Base-by-base conservation (phyloP, 257 asterid genomes). In the Solanum piurae region DNA sequence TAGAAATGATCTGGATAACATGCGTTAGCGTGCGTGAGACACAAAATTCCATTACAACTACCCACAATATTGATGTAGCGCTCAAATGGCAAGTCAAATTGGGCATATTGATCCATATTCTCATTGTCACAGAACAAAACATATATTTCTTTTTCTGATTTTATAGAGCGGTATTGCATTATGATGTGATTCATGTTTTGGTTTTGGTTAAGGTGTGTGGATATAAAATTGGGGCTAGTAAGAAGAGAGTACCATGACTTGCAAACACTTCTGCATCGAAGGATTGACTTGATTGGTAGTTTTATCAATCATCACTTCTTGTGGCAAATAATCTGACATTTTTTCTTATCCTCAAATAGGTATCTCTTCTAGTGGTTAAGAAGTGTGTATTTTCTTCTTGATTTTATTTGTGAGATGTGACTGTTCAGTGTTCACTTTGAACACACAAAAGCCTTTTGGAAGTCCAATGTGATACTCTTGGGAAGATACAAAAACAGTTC, bases 201-300 rank as follows among this genome's bases (percentile, higher is more conserved):
- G 4, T 71, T 71, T 31, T 40, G n/a, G 79, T 71, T 71, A 40
- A 71, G 79, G 21, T 71, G 77, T 9, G 25, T 33, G 25, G 40
- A 88, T 16, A 88, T 66, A 46, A 58, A 83, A n/a, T 38, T 6
- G 44, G 83, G 79, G 82, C 86, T 74, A 12, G 82, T 38, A 10
- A 75, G 46, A 44, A 76, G 25, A 6, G 71, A 84, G 7, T 85
- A 74, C 74, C 86, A 88, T 75, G 83, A 75, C 27, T 75, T 85
- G 27, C 88, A 84, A 5, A 88, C 79, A 52, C 88, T 84, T 66
- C 83, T 88, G 62, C 49, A 85, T 58, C 74, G 83, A 21, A 85
- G 37, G 14, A 88, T 55, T 33, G 88, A 77, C 60, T 77, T 86
- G 4, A 21, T 34, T 2, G 86, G 86, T 25, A 88, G 83, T 71